Evolutionary conservation across 352 stramenopile genomes (phyloP).

Genomic region (Phytophthora cactorum): DNA sequence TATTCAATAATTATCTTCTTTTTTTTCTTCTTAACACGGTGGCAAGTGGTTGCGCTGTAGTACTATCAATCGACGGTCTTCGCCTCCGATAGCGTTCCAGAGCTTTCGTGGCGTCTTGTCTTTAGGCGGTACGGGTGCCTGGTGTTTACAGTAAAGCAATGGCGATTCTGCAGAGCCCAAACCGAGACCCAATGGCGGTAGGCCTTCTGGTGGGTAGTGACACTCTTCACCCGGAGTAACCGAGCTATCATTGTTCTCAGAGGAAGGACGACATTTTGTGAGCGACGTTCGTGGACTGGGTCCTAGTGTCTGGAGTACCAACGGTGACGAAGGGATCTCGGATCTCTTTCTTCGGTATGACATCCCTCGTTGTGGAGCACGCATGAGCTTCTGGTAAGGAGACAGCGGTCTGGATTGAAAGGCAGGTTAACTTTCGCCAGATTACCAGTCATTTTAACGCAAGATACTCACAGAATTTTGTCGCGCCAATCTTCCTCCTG

Average conservation of each 20-base stretch:
- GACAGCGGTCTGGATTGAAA: constrained; percentile 33
- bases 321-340: constrained; percentile 21
- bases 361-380: constrained; percentile 17
- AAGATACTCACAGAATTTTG: constrained; percentile 42
- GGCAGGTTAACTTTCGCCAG: not conserved
- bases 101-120: constrained; percentile 73
- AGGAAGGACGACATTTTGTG: not conserved
- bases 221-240: constrained; percentile 6
- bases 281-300: constrained; percentile 32
- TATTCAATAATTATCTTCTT: constrained; percentile 15
- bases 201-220: constrained; percentile 4
- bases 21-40: constrained; percentile 28
- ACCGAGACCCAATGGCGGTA: constrained; percentile 21
- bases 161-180: constrained; percentile 20
- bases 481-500: constrained; percentile 52
- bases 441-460: not conserved
- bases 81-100: constrained; percentile 79
- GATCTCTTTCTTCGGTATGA: constrained; percentile 31
- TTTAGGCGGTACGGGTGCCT: constrained; percentile 57
- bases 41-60: constrained; percentile 60
- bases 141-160: constrained; percentile 66
- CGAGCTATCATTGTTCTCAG: not conserved
- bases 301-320: constrained; percentile 33
- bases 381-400: constrained; percentile 37
- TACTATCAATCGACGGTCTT: constrained; percentile 75